phyloP scores from a whole-genome alignment of 176 grass and related monocot genomes.

The Phoenix dactylifera region DNA sequence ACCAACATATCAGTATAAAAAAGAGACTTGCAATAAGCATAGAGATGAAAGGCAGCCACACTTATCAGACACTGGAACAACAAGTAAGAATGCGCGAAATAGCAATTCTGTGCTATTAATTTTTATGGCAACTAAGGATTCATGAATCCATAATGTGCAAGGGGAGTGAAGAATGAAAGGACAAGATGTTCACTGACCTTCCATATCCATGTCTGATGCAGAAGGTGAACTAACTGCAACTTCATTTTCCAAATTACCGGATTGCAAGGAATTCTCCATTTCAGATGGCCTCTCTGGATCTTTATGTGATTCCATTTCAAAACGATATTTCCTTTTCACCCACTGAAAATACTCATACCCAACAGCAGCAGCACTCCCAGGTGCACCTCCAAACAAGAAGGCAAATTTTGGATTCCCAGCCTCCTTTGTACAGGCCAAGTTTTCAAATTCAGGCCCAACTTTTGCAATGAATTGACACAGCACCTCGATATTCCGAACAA shows the following conservation, averaged over 20 bases:
- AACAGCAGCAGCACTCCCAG: constrained; percentile 17
- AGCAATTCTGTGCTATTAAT: no score
- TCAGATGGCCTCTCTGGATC: constrained; percentile 9
- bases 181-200: constrained; percentile 33
- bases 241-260: constrained; percentile 12
- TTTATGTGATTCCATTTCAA: background rate
- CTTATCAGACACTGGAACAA: no score
- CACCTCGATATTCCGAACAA: constrained; percentile 6
- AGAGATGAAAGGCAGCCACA: no score
- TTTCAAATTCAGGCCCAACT: constrained; percentile 13
- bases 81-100: no score
- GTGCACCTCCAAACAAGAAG: constrained; percentile 20
- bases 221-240: constrained; percentile 27
- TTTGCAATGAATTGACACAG: constrained; percentile 10
- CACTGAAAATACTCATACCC: constrained; percentile 24
- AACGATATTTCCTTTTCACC: constrained; percentile 12
- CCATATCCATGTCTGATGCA: constrained; percentile 94
- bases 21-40: no score
- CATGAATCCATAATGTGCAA: no score
- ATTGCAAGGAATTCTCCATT: constrained; percentile 4
- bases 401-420: constrained; percentile 9
- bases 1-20: no score
- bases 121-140: no score
- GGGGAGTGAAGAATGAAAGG: background rate
- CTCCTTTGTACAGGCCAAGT: constrained; percentile 11